A percentile compares a stretch with the other conserved stretches of the same genome.
These are phyloP conservation scores for Exidia glandulosa DNA, from an alignment of 768 basidiomycete genomes.

Conservation along the genomic window DNA sequence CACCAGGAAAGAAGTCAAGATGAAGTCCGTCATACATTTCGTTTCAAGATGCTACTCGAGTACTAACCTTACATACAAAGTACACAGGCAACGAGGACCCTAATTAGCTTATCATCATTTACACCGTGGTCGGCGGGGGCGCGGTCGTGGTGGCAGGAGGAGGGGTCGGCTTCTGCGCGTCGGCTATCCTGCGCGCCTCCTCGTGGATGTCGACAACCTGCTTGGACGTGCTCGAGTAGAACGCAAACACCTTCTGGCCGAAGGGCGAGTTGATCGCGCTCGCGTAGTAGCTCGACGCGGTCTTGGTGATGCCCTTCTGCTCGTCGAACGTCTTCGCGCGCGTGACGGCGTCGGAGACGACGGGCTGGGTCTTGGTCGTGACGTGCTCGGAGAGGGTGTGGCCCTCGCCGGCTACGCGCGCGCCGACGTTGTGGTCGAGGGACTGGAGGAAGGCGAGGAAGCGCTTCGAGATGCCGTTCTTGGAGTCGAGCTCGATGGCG, in stretches of 20 bases:
- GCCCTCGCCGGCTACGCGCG: conserved; percentile 64
- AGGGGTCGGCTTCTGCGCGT: conserved; percentile 36
- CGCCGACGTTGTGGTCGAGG: conserved; percentile 61
- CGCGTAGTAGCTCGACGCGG: conserved; percentile 71
- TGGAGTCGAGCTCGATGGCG: conserved; percentile 70
- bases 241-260: conserved; percentile 61
- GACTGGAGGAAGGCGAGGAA: conserved; percentile 72
- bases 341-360: conserved; percentile 49
- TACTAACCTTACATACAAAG: no score
- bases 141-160: background rate
- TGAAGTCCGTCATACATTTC: no score
- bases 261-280: conserved; percentile 65
- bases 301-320: conserved; percentile 63
- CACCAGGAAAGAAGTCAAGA: no score
- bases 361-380: conserved; percentile 45
- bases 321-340: conserved; percentile 72
- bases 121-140: background rate
- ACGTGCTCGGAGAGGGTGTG: conserved; percentile 54
- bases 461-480: conserved; percentile 78
- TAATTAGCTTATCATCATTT: background rate
- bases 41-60: no score
- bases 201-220: conserved; percentile 88
- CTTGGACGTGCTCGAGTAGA: conserved; percentile 85
- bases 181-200: conserved; percentile 76
- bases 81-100: no score